Evolutionary conservation across 2,329 filamentous ascomycete species (phyloP), one percentile per base, ranked within the genome.

Genomic region (Fusarium lyarnte): DNA sequence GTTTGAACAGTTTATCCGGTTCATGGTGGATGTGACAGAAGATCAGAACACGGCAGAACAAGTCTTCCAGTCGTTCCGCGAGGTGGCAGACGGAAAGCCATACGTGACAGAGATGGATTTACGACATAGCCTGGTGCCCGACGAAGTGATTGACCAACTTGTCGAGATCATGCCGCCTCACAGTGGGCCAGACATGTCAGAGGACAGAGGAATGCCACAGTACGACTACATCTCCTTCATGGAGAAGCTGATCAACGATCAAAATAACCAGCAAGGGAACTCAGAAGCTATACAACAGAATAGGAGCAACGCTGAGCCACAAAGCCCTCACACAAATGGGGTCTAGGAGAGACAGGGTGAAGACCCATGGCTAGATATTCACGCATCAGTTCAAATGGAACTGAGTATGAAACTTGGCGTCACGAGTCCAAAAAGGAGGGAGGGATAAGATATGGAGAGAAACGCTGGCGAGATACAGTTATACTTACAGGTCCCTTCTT

Each of bases 11-110:
- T 99, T 99, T 80, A 99, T 99, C 81, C 91, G 94, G 42, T 99
- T 99, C 87, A 99, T 99, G 96, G 96, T 99, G 52, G 94, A 97
- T 76, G 96, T 98, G 54, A 99, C 96, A 17, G 96, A 99, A 83
- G 96, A 99, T 80, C 96, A 99, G 84, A 98, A 99, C 81, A 98
- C 95, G 8, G 96, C 96, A 17, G 96, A 98, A 83, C 96, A 99
- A 82, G 96, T 99, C 9, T 98, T 96, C 85, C 95, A 99, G 84
- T 97, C 93, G 72, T 99, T 99, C 89, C 91, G 92, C 64, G 96
- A 99, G 83, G 96, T 99, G 49, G 96, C 96, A 23, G 96, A 99
- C 84, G 96, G 96, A 74, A 99, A 99, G 87, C 95, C 95, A 16
- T 99, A 99, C 81, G 96, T 99, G 43, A 99, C 96, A 9, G 96